Conservation (phyloP, 148 eudicot genomes). For the Pouteria glomerata region DNA sequence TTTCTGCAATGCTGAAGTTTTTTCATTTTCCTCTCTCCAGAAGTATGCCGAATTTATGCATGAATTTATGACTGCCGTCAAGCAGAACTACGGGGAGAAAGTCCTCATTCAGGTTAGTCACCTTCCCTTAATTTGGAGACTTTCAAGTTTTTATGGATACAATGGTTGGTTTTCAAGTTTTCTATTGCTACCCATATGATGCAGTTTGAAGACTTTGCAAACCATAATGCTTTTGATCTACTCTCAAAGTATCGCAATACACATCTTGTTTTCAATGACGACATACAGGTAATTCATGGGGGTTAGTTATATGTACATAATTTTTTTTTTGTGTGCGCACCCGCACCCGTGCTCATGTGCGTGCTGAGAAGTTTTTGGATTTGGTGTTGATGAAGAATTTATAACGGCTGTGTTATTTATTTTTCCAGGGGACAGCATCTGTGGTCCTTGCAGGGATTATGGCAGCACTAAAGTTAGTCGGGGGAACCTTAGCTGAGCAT, state of each 20-base stretch:
- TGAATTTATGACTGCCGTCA: slow-evolving; percentile 93
- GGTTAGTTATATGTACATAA: background rate
- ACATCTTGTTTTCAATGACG: slow-evolving; percentile 97
- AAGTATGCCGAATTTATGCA: slow-evolving; percentile 89
- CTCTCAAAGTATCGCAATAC: slow-evolving; percentile 76
- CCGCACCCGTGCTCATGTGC: background rate
- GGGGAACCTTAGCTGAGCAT: slow-evolving; percentile 78
- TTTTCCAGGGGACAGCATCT: slow-evolving; percentile 86
- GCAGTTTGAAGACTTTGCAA: slow-evolving; percentile 99
- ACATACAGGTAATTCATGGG: slow-evolving; percentile 63
- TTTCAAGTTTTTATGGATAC: background rate
- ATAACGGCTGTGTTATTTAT: background rate
- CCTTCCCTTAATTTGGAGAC: background rate
- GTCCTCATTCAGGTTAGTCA: slow-evolving; percentile 79
- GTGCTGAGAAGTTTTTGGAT: background rate
- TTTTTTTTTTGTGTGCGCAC: background rate
- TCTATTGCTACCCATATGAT: slow-evolving; percentile 1
- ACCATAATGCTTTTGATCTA: slow-evolving; percentile 90
- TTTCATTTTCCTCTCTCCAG: slow-evolving; percentile 28
- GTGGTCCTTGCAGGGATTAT: slow-evolving; percentile 92
- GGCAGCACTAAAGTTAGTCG: slow-evolving; percentile 62
- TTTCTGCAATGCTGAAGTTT: background rate
- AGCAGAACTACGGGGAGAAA: slow-evolving; percentile 92
- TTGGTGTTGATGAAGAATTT: background rate
- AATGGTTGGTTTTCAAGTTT: background rate